Evolutionary conservation across 495 filamentous ascomycete species (phyloP), one percentile per base, ranked within the genome.

Genomic region (Penicillium ucsense): DNA sequence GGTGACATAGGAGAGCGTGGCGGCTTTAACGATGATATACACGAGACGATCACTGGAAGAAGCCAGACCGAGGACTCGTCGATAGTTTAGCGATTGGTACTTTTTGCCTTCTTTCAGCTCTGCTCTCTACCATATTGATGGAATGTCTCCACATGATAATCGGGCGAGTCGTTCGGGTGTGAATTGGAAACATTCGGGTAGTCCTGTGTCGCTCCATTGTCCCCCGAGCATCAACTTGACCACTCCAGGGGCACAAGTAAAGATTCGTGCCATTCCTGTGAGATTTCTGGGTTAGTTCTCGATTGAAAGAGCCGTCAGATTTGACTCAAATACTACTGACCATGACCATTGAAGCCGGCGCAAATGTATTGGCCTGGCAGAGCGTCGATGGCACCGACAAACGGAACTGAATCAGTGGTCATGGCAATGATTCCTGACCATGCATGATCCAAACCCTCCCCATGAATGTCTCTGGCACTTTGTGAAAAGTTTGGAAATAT

Each of bases 391-490:
- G 52, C 46, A 1, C 63, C 63, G n/a, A 66, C 54, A 43, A 63
- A 57, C 0, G 63, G 63, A 9, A 66, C 61, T 20, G 51, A 58
- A 44, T 66, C 63, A 0, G 58, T 55, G 2, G 63, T 66, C 63
- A 66, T 63, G 7, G 56, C 60, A 36, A 64, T 63, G 33, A 66
- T 60, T 1, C 63, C 63, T 35, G 60, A 63, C 63, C 63, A 66
- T 5, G 50, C 50, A 43, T 66, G 58, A 32, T 63, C 56, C 11
- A 66, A 31, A 2, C 63, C 63, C 36, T 66, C 63, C 0, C 63
- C 63, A 34, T 58, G 56, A 43, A 37, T 6, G 42, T 37, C 4
- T n/a, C 0, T 1, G 44, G 28, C 2, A 38, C 12, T 11, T 10
- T 27, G 2, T 32, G 38, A 0, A 4, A 42, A 59, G 0, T 52